These are phyloP conservation scores for Neonectria sp. DNA, from an alignment of 2,329 filamentous ascomycete genomes.

Conservation along the genomic window DNA sequence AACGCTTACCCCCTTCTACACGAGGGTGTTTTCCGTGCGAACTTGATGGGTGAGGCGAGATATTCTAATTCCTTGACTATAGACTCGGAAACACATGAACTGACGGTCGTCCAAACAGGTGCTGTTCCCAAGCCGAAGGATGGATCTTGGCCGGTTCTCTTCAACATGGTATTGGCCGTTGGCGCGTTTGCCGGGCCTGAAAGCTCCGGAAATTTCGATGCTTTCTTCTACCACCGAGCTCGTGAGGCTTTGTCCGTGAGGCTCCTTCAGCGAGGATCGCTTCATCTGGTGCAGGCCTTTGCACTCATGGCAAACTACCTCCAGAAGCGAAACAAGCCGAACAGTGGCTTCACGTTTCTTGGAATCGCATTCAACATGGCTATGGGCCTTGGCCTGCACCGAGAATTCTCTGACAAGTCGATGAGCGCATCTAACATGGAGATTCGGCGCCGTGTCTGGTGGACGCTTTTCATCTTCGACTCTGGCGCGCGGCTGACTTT, in stretches of 20 bases:
- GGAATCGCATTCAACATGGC: conserved; percentile 64
- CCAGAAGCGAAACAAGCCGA: conserved; percentile 63
- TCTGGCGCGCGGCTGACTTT: conserved; percentile 37
- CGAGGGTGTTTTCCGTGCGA: conserved; percentile 57
- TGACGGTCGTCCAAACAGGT: conserved; percentile 20
- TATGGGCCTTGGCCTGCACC: conserved; percentile 62
- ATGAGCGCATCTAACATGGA: conserved; percentile 46
- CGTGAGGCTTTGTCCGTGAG: conserved; percentile 54
- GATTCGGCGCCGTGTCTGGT: conserved; percentile 51
- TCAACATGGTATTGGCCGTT: conserved; percentile 51
- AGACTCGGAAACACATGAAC: neutral
- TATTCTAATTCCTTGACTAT: neutral
- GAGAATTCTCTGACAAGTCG: conserved; percentile 50
- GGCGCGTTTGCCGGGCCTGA: conserved; percentile 49
- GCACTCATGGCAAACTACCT: conserved; percentile 61
- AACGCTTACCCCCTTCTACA: conserved; percentile 59
- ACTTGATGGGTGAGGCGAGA: conserved; percentile 15
- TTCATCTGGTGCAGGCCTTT: conserved; percentile 59
- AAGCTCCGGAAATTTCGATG: conserved; percentile 19
- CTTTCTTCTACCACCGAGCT: conserved; percentile 43
- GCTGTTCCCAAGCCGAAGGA: conserved; percentile 34
- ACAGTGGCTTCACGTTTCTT: conserved; percentile 64
- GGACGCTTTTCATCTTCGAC: conserved; percentile 56
- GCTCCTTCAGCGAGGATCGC: conserved; percentile 58
- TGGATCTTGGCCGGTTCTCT: conserved; percentile 42